phyloP scores from a whole-genome alignment of 371 early-diverging fungal species.

The Capillidium heterosporum region DNA sequence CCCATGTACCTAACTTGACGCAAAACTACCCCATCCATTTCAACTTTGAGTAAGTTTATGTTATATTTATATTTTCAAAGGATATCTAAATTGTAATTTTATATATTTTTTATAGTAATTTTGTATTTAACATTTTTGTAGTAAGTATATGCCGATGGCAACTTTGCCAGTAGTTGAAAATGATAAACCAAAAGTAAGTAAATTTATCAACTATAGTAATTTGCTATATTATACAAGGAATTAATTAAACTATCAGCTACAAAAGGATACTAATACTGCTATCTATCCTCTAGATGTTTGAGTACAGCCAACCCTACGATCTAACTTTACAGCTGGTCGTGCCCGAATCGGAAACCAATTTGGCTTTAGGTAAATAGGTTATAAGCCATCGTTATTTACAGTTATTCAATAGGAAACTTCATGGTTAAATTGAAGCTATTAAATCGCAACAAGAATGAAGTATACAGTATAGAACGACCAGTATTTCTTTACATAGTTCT shows the following conservation, averaged over 20 bases:
- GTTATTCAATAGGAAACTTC: background rate
- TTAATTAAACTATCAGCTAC: too few relatives aligned
- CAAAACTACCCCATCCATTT: background rate
- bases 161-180: background rate
- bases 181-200: background rate
- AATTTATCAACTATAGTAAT: background rate
- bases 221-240: background rate
- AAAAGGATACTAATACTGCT: too few relatives aligned
- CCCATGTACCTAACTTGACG: background rate
- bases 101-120: background rate
- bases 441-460: background rate
- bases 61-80: background rate
- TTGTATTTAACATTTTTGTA: background rate
- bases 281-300: slow-evolving; percentile 1
- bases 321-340: background rate
- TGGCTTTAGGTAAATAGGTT: background rate
- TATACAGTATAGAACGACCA: background rate
- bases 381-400: background rate
- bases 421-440: background rate
- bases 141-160: background rate
- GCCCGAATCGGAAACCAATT: background rate
- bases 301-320: slow-evolving; percentile 1
- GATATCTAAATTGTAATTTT: background rate
- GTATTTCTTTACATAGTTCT: background rate
- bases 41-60: slow-evolving; percentile 3